A percentile compares a stretch with the other conserved stretches of the same genome.
phyloP scores from a whole-genome alignment of 2,329 filamentous ascomycete genomes.

The Fusarium protoensiforme region DNA sequence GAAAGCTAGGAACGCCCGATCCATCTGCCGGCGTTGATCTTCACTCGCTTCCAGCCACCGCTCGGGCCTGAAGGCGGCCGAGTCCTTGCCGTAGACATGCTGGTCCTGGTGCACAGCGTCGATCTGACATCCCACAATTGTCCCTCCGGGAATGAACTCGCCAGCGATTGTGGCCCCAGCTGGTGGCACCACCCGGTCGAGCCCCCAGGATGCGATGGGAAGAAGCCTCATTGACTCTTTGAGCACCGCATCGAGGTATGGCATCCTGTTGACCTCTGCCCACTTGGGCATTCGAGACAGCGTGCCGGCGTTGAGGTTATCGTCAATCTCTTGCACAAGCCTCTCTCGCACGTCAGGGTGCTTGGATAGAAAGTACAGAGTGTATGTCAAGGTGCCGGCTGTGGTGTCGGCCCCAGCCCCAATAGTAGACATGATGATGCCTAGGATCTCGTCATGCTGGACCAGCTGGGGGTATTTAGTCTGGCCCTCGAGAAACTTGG shows the following conservation, averaged over 20 bases:
- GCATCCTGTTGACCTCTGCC: neutral
- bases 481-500: neutral
- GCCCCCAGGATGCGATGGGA: neutral
- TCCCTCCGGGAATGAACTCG: neutral
- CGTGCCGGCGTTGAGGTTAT: neutral
- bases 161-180: neutral
- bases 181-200: neutral
- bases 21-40: neutral
- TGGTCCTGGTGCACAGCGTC: neutral
- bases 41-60: neutral
- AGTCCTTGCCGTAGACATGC: neutral
- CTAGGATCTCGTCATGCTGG: neutral
- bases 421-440: neutral
- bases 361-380: neutral
- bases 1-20: neutral
- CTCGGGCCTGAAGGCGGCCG: neutral
- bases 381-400: neutral
- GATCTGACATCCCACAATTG: neutral
- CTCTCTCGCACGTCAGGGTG: neutral
- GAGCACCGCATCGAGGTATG: neutral
- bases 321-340: neutral
- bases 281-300: neutral
- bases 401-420: neutral
- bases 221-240: neutral
- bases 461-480: neutral